These are phyloP conservation scores for Neurospora intermedia DNA, from an alignment of 495 filamentous ascomycete genomes.

Conservation along the genomic window DNA sequence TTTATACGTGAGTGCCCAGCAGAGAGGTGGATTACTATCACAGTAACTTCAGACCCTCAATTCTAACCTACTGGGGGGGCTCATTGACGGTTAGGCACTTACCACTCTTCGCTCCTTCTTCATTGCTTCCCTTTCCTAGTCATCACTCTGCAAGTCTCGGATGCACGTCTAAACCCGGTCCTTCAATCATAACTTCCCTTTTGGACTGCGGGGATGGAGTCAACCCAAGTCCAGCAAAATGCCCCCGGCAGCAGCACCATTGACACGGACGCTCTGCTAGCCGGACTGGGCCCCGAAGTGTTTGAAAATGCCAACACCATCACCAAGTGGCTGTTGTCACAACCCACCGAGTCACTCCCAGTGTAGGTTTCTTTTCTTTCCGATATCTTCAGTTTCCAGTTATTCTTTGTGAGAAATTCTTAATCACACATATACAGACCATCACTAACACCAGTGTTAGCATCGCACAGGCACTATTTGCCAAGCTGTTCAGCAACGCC, in stretches of 20 bases:
- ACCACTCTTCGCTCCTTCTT: background rate
- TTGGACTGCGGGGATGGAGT: background rate
- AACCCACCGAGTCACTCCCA: constrained; percentile 7
- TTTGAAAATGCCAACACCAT: constrained; percentile 26
- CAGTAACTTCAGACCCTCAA: background rate
- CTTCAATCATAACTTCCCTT: background rate
- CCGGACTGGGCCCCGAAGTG: constrained; percentile 4
- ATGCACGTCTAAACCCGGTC: background rate
- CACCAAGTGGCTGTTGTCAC: constrained; percentile 18
- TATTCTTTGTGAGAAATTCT: background rate
- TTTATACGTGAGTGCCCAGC: background rate
- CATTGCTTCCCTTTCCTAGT: background rate
- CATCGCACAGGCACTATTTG: constrained; percentile 22
- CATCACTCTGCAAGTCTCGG: background rate
- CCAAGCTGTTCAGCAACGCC: constrained; percentile 32
- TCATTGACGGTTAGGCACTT: background rate
- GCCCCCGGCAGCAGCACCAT: background rate
- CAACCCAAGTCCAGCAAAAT: background rate
- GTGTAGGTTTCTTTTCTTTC: constrained; percentile 7
- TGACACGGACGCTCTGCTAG: constrained; percentile 1
- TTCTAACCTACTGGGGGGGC: background rate
- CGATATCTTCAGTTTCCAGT: background rate
- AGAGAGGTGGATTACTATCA: background rate
- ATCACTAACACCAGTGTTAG: constrained; percentile 10
- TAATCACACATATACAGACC: background rate